A percentile compares a stretch with the other conserved stretches of the same genome.
Evolutionary conservation across 2,329 filamentous ascomycete genomes (phyloP).

Genomic region (Calonectria multiphialidica): DNA sequence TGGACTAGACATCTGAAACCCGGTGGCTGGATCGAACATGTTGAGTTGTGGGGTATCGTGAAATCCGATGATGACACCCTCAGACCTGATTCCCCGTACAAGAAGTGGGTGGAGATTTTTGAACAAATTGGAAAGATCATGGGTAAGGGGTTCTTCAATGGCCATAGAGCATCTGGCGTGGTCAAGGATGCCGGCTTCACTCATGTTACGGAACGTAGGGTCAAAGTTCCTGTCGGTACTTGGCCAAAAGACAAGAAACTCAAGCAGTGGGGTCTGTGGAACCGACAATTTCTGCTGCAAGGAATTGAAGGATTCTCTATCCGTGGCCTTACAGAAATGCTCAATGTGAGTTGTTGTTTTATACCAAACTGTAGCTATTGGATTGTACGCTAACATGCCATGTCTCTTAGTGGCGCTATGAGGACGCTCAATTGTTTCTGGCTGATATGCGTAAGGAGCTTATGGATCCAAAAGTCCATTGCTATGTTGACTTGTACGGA

Average conservation of each 20-base stretch:
- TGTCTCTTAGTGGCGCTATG: slow-evolving; percentile 21
- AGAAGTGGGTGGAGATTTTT: slow-evolving; percentile 35
- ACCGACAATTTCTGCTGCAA: slow-evolving; percentile 36
- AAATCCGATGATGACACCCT: slow-evolving; percentile 43
- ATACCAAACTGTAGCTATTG: neutral
- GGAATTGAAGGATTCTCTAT: slow-evolving; percentile 42
- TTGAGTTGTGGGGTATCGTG: slow-evolving; percentile 34
- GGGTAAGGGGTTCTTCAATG: slow-evolving; percentile 34
- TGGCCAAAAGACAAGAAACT: slow-evolving; percentile 48
- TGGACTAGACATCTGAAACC: slow-evolving; percentile 26
- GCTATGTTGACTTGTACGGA: slow-evolving; percentile 31
- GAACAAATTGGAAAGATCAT: slow-evolving; percentile 29
- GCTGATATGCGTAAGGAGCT: slow-evolving; percentile 31
- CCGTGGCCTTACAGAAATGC: slow-evolving; percentile 34
- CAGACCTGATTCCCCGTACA: slow-evolving; percentile 27
- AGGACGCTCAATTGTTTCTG: slow-evolving; percentile 33
- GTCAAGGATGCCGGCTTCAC: slow-evolving; percentile 36
- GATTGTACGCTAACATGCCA: neutral
- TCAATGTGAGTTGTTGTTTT: slow-evolving; percentile 25
- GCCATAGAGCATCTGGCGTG: slow-evolving; percentile 21
- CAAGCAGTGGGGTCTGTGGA: slow-evolving; percentile 43
- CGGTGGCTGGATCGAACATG: slow-evolving; percentile 35
- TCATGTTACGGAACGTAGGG: slow-evolving; percentile 27
- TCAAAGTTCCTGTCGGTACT: slow-evolving; percentile 39
- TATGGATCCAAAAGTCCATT: slow-evolving; percentile 24